Evolutionary conservation across 345 rosid genomes (phyloP).

Genomic region (Salix suchowensis): DNA sequence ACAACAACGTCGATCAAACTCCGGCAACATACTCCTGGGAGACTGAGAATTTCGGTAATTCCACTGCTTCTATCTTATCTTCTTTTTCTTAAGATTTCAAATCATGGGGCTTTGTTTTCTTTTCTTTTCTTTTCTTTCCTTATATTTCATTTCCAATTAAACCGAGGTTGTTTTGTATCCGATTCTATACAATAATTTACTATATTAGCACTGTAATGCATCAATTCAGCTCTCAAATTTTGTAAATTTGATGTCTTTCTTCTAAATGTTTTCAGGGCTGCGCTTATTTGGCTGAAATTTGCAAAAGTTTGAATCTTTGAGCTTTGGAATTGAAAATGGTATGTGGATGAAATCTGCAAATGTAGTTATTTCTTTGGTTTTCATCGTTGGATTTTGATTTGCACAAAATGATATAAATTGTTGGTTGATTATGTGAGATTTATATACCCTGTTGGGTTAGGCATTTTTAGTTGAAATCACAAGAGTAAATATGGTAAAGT

Average conservation of each 20-base stretch:
- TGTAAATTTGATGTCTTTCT: not conserved
- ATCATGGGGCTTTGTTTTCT: not conserved
- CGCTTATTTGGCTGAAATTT: not conserved
- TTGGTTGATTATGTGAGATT: not conserved
- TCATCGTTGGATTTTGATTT: not conserved
- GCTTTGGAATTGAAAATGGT: slow-evolving; percentile 4
- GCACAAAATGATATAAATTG: not conserved
- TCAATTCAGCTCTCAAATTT: not conserved
- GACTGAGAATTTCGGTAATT: not conserved
- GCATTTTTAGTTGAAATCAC: not conserved
- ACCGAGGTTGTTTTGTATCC: not conserved
- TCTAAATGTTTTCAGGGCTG: not conserved
- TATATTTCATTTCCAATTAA: not conserved
- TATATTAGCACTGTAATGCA: not conserved
- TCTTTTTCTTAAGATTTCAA: not conserved
- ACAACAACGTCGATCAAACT: not conserved
- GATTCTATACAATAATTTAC: not conserved
- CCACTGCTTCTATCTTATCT: not conserved
- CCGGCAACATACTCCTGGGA: not conserved
- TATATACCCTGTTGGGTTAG: not conserved
- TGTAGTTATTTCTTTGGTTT: not conserved
- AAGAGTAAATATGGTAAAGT: not conserved
- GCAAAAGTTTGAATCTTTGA: not conserved
- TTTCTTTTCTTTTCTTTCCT: too few species aligned
- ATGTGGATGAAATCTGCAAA: not conserved